Conservation (phyloP, 2,329 filamentous ascomycete species). For the Ceratocystis ficicola region DNA sequence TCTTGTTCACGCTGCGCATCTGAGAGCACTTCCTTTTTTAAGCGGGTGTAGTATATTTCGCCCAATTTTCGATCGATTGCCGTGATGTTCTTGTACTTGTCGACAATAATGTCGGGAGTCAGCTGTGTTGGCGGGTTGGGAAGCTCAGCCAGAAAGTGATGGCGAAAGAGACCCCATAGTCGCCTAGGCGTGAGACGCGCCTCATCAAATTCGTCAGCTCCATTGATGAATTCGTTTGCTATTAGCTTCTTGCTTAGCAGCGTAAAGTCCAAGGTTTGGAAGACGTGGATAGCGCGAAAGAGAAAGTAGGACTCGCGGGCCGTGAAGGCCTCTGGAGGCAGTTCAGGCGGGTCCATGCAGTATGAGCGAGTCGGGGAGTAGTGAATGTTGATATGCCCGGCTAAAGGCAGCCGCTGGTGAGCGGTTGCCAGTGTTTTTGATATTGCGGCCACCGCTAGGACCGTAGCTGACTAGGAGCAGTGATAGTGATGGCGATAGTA, state of each 20-base stretch:
- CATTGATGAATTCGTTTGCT: conserved; percentile 59
- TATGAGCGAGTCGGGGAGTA: conserved; percentile 8
- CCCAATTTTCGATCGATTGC: conserved; percentile 18
- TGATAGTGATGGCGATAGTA: neutral
- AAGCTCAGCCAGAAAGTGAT: conserved; percentile 62
- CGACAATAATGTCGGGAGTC: conserved; percentile 18
- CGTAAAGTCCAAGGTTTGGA: conserved; percentile 52
- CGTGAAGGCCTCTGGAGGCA: conserved; percentile 46
- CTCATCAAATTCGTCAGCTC: conserved; percentile 59
- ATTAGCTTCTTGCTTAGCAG: conserved; percentile 63
- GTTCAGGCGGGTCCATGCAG: conserved; percentile 22
- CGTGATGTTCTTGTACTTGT: conserved; percentile 19
- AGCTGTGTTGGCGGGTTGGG: conserved; percentile 15
- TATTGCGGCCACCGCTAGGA: conserved; percentile 2
- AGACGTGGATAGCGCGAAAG: conserved; percentile 67
- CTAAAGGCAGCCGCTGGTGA: conserved; percentile 8
- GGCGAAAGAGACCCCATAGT: conserved; percentile 65
- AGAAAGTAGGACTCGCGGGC: conserved; percentile 75
- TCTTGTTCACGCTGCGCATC: conserved; percentile 20
- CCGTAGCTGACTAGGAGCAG: neutral
- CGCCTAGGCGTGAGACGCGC: conserved; percentile 64
- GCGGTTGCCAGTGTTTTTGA: conserved; percentile 10
- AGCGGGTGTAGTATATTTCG: conserved; percentile 19
- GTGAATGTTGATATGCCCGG: conserved; percentile 2
- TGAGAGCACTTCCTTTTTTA: conserved; percentile 20